phyloP scores from a whole-genome alignment of 805 yeast genomes.

The Cyberlindnera maritima region DNA sequence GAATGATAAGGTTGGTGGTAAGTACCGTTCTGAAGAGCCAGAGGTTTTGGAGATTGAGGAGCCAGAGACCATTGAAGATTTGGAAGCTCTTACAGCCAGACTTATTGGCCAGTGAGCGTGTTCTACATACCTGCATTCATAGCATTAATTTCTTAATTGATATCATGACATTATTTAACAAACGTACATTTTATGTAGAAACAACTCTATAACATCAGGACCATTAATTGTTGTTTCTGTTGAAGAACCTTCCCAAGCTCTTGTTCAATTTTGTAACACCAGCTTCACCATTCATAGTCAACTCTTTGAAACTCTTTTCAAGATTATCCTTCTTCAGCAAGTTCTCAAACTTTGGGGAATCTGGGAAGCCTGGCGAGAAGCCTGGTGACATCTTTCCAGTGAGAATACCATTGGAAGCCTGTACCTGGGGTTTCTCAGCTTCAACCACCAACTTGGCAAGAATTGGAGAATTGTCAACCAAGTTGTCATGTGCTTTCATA shows the following conservation, averaged over 20 bases:
- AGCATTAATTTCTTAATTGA: constrained; percentile 1
- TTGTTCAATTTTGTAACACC: constrained; percentile 65
- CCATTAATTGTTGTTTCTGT: constrained; percentile 30
- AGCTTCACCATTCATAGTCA: constrained; percentile 51
- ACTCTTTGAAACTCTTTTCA: constrained; percentile 34
- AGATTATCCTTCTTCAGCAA: constrained; percentile 31
- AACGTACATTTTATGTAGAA: not conserved
- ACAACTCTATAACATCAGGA: not conserved
- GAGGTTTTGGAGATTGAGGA: constrained; percentile 68
- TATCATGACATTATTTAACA: not conserved
- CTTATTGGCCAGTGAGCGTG: constrained; percentile 22
- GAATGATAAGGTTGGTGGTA: constrained; percentile 32
- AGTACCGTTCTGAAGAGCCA: constrained; percentile 24
- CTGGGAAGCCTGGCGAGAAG: constrained; percentile 16
- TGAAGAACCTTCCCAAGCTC: constrained; percentile 60
- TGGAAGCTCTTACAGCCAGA: constrained; percentile 78
- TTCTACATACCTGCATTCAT: not conserved
- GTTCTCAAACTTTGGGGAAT: constrained; percentile 29
- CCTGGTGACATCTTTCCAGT: constrained; percentile 16
- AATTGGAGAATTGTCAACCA: constrained; percentile 28
- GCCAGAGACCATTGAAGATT: constrained; percentile 89
- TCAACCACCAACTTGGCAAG: constrained; percentile 22
- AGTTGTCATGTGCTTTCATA: constrained; percentile 24
- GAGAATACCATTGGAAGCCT: constrained; percentile 11
- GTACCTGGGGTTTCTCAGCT: constrained; percentile 2